Evolutionary conservation across 345 rosid species (phyloP).

Genomic region (Geranium brycei): DNA sequence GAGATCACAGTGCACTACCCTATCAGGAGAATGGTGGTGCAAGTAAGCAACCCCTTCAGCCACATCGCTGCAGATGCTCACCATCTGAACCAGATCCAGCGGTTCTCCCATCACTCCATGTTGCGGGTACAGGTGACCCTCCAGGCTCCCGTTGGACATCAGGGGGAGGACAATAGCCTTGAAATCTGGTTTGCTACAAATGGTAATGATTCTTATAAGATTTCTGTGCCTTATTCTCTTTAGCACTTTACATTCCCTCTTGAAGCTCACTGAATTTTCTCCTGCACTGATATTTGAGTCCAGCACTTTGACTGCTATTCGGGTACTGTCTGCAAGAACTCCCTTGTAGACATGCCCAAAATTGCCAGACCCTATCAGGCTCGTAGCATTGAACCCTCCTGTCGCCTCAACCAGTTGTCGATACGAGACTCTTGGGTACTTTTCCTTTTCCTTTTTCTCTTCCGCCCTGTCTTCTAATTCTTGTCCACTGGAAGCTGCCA

Average conservation of each 20-base stretch:
- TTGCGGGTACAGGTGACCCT: slow-evolving; percentile 50
- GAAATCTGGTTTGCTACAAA: slow-evolving; percentile 78
- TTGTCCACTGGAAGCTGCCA: slow-evolving; percentile 20
- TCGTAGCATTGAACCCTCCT: slow-evolving; percentile 55
- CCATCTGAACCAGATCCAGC: slow-evolving; percentile 58
- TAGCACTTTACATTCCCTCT: slow-evolving; percentile 70
- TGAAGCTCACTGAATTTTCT: slow-evolving; percentile 50
- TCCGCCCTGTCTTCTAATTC: slow-evolving; percentile 41
- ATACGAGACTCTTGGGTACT: slow-evolving; percentile 56
- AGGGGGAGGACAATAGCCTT: slow-evolving; percentile 80
- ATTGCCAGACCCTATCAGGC: slow-evolving; percentile 64
- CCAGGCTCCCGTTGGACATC: slow-evolving; percentile 84
- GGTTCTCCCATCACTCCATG: slow-evolving; percentile 16
- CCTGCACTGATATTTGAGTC: slow-evolving; percentile 30
- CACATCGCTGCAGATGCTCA: slow-evolving; percentile 63
- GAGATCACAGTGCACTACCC: slow-evolving; percentile 93
- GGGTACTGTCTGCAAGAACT: slow-evolving; percentile 54
- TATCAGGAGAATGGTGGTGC: slow-evolving; percentile 73
- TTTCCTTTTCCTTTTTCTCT: slow-evolving; percentile 21
- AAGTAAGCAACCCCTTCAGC: slow-evolving; percentile 81
- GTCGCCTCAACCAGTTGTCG: slow-evolving; percentile 65
- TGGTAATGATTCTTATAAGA: slow-evolving; percentile 70
- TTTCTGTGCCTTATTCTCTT: slow-evolving; percentile 77
- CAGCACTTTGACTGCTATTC: slow-evolving; percentile 72
- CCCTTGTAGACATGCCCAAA: slow-evolving; percentile 88